Base-by-base conservation (phyloP, 2,329 filamentous ascomycete species). In the Ascochyta lentis region DNA sequence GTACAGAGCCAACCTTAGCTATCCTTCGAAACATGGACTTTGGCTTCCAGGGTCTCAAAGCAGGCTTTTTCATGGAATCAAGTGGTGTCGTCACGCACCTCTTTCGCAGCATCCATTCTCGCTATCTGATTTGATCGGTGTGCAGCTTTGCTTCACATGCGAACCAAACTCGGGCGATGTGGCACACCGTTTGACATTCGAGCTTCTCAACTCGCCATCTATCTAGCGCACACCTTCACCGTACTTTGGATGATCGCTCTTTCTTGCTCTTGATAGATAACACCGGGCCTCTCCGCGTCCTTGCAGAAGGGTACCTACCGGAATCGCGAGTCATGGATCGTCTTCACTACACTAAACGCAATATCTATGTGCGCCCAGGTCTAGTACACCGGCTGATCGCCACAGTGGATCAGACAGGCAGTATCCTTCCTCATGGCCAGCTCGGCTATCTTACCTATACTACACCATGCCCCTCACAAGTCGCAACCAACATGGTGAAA, bases 81-180 rank as follows among this genome's bases (percentile, higher is more conserved):
- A 6, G 15, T 33, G 37, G 26, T 31, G 24, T 23, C 43, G 38
- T 44, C 48, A 56, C 48, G 48, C 54, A 44, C 54, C 48, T 42
- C 22, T 13, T 48, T 29, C 22, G 26, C 33, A n/a, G 26, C 10
- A 16, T 19, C 41, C 13, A 22, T 47, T 38, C 43, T 51, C 23
- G 40, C 40, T 40, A 34, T 48, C 38, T 51, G 33, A 23, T 39
- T 19, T 35, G 42, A 56, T 52, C 49, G 54, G 54, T 56, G 48
- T 56, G 54, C 40, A 44, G 35, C 34, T 42, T 37, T 45, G 47
- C 38, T 19, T 56, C 54, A 56, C 54, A 56, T 52, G 54, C 48
- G 29, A 33, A 22, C 10, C 19, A 19, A 19, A 19, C 26, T 49
- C 38, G 44, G 48, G 35, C 43, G 19, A 56, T 23, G 42, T 52